Evolutionary conservation across 2,329 filamentous ascomycete species (phyloP).

Genomic region (Aspergillus pseudonomiae): DNA sequence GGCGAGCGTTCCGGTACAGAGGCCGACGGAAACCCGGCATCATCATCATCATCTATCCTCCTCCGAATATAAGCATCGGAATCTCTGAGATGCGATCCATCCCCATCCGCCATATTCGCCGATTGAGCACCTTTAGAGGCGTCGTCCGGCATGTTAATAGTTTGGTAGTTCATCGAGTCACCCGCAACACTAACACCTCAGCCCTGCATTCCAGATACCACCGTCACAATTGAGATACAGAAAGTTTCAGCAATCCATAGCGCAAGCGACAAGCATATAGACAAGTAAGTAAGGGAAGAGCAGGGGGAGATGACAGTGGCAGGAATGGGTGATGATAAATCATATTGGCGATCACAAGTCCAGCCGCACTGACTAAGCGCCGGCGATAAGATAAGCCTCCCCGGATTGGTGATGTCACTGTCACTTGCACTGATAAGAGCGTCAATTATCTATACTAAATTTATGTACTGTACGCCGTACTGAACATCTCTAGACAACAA

Average conservation of each 20-base stretch:
- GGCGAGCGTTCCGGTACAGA: slow-evolving; percentile 8
- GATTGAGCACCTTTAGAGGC: slow-evolving; percentile 20
- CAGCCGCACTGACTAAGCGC: slow-evolving; percentile 1
- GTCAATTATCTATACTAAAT: not conserved
- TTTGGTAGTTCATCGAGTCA: slow-evolving; percentile 39
- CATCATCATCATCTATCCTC: not conserved
- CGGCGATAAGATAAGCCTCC: slow-evolving; percentile 6
- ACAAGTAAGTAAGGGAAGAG: not conserved
- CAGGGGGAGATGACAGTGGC: not conserved
- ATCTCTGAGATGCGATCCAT: slow-evolving; percentile 12
- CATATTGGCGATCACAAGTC: not conserved
- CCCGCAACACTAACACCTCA: slow-evolving; percentile 6
- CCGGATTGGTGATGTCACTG: not conserved
- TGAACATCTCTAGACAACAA: not conserved
- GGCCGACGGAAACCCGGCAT: slow-evolving; percentile 2
- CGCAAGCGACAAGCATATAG: not conserved
- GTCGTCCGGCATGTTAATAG: slow-evolving; percentile 37
- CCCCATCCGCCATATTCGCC: slow-evolving; percentile 7
- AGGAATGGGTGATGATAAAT: slow-evolving; percentile 10
- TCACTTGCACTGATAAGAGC: not conserved
- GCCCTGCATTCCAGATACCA: not conserved
- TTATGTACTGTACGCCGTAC: no score
- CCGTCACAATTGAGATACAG: not conserved
- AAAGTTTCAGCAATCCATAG: slow-evolving; percentile 1
- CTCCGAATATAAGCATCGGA: not conserved